Base-by-base conservation (phyloP, 2,329 filamentous ascomycete genomes). In the Colletotrichum sp. region DNA sequence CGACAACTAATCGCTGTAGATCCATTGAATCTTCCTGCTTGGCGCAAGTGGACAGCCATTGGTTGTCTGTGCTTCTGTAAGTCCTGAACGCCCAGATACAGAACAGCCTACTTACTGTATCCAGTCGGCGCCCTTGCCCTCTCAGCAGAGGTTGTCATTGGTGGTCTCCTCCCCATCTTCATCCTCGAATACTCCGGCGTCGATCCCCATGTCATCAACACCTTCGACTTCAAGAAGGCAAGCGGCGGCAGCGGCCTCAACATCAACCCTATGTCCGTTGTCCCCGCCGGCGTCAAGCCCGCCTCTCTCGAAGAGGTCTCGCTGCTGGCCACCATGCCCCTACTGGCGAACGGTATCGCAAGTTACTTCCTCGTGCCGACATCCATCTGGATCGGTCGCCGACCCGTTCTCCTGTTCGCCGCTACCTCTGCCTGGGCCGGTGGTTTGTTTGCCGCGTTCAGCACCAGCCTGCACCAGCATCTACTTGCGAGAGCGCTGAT, bases 301-400 rank as follows among this genome's bases (percentile, higher is more conserved):
- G 82, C 81, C 15, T 80, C 83, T 5, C 77, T 84, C n/a, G 77
- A 76, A 32, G 75, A 79, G 43, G 79, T 84, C 15, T 72, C 80
- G 16, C 78, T 83, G 58, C 78, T 85, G 6, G 81, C 82, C 3
- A 84, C 83, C 1, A 77, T 84, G 8, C 84, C 84, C 15, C 77
- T 85, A 16, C 60, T 85, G 28, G 80, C 80, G 34, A 84, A 84
- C 65, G 84, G 84, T 24, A 78, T 81, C 10, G 81, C 83, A 3
- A 82, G 80, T 63, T 84, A 83, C 75, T 74, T 85, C 32, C 80
- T 84, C 24, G 80, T 85, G 3, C 84, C 84, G 4, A 78, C 85
- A 12, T 84, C 83, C 3, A 83, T 82, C 18, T 83, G 82, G 64
- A 78, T 84, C 28, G 84, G 84, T 8, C 82, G 84, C 9, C 79